Conservation (phyloP, 2,329 filamentous ascomycete species). For the Corinectria fuckeliana region DNA sequence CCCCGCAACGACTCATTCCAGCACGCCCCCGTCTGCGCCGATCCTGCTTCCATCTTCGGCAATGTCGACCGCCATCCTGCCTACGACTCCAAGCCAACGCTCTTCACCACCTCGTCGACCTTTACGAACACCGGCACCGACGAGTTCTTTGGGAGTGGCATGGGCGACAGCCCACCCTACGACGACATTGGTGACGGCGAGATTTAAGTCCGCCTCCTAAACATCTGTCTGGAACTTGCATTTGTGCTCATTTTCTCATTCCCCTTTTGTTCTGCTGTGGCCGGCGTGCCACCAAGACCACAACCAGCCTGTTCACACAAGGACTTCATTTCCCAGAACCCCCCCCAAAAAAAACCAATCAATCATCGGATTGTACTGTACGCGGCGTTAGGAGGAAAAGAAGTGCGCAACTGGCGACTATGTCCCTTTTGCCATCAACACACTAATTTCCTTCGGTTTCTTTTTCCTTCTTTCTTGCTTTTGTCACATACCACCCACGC, state of each 20-base stretch:
- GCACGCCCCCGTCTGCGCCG: background rate
- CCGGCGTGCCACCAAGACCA: constrained; percentile 1
- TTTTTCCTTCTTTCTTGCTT: background rate
- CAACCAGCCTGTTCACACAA: background rate
- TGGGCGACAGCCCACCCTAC: constrained; percentile 14
- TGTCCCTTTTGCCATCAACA: background rate
- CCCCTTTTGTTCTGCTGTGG: background rate
- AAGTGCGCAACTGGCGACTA: background rate
- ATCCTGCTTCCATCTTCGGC: constrained; percentile 29
- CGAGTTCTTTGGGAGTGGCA: constrained; percentile 17
- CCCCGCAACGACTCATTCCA: background rate
- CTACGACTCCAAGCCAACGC: background rate
- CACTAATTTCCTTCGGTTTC: background rate
- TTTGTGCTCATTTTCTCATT: background rate
- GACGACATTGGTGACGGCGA: constrained; percentile 45
- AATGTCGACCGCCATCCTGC: constrained; percentile 25
- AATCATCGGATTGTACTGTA: constrained; percentile 1
- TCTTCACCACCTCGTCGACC: background rate
- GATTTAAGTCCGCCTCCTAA: constrained; percentile 35
- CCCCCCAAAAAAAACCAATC: background rate
- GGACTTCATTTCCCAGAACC: too few species aligned
- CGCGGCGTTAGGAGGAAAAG: background rate
- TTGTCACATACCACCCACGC: background rate
- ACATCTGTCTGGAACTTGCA: background rate
- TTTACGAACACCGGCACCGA: constrained; percentile 21